A percentile compares a stretch with the other conserved stretches of the same genome.
Conservation (phyloP, 495 filamentous ascomycete species). For the Penicillium roqueforti region DNA sequence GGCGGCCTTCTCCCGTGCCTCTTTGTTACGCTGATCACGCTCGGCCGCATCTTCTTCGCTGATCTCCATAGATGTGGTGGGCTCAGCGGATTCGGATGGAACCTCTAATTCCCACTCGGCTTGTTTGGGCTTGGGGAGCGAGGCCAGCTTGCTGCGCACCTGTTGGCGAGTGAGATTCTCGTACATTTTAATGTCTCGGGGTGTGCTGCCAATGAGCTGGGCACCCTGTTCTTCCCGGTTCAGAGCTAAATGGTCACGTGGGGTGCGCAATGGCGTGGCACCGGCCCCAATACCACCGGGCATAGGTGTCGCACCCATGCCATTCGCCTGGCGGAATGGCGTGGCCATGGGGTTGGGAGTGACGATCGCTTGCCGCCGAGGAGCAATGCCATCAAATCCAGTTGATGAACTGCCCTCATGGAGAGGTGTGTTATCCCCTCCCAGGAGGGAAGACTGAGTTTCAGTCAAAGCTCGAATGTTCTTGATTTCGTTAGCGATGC, state of each 20-base stretch:
- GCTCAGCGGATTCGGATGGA: constrained; percentile 76
- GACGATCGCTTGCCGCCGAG: constrained; percentile 71
- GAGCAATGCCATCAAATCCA: constrained; percentile 81
- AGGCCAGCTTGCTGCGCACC: constrained; percentile 65
- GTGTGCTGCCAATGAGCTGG: constrained; percentile 68
- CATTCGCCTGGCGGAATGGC: constrained; percentile 69
- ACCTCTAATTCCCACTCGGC: constrained; percentile 88
- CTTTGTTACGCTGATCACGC: constrained; percentile 66
- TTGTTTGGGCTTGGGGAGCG: constrained; percentile 86
- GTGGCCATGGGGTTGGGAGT: constrained; percentile 97
- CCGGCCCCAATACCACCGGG: constrained; percentile 55
- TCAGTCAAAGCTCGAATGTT: constrained; percentile 92
- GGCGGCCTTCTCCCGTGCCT: constrained; percentile 65
- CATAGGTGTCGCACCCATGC: constrained; percentile 68
- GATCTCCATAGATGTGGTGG: constrained; percentile 46
- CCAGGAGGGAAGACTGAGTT: constrained; percentile 91
- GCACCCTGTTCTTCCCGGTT: constrained; percentile 59
- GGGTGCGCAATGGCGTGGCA: constrained; percentile 86
- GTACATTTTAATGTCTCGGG: constrained; percentile 68
- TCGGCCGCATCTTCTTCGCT: constrained; percentile 80
- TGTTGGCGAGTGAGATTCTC: constrained; percentile 68
- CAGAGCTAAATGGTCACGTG: constrained; percentile 82
- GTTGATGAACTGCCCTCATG: constrained; percentile 78
- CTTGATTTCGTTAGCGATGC: constrained; percentile 91
- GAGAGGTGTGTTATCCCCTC: constrained; percentile 89